Conservation (phyloP, 1,139 yeast genomes). For the Yarrowia galli region DNA sequence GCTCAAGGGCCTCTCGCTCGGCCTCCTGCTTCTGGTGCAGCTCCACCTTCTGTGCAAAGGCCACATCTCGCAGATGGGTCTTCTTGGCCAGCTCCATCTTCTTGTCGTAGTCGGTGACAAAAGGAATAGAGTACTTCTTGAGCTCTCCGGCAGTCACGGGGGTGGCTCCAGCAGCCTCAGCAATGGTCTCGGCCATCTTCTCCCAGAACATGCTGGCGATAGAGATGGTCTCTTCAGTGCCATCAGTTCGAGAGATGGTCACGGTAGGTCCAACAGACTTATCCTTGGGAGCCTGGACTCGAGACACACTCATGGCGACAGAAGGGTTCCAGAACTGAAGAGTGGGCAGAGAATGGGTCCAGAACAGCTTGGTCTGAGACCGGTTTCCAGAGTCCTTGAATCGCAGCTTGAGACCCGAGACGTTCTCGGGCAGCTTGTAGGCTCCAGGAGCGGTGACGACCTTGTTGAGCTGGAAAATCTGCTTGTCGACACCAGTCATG, state of each 20-base stretch:
- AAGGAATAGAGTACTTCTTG: conserved; percentile 13
- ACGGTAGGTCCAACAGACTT: conserved; percentile 29
- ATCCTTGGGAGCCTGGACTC: conserved; percentile 38
- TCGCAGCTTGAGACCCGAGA: conserved; percentile 29
- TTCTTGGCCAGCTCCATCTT: conserved; percentile 31
- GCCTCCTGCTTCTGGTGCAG: conserved; percentile 34
- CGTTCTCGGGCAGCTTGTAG: conserved; percentile 35
- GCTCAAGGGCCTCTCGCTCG: conserved; percentile 32
- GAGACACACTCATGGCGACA: conserved; percentile 36
- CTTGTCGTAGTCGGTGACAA: conserved; percentile 29
- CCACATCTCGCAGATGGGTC: conserved; percentile 32
- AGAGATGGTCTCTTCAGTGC: conserved; percentile 12
- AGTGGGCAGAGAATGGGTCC: conserved; percentile 38
- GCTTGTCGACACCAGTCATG: conserved; percentile 38
- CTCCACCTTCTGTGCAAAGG: conserved; percentile 27
- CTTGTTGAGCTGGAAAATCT: conserved; percentile 38
- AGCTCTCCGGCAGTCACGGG: conserved; percentile 19
- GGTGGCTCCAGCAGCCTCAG: conserved; percentile 34
- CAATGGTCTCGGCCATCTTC: conserved; percentile 24
- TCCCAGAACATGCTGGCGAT: conserved; percentile 21
- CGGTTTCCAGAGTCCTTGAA: conserved; percentile 37
- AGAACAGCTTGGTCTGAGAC: conserved; percentile 34
- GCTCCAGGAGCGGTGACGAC: conserved; percentile 37
- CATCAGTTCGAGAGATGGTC: conserved; percentile 25
- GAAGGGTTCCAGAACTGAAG: conserved; percentile 38